Evolutionary conservation across 345 rosid species (phyloP).

Genomic region (Eucalyptus curtisii): DNA sequence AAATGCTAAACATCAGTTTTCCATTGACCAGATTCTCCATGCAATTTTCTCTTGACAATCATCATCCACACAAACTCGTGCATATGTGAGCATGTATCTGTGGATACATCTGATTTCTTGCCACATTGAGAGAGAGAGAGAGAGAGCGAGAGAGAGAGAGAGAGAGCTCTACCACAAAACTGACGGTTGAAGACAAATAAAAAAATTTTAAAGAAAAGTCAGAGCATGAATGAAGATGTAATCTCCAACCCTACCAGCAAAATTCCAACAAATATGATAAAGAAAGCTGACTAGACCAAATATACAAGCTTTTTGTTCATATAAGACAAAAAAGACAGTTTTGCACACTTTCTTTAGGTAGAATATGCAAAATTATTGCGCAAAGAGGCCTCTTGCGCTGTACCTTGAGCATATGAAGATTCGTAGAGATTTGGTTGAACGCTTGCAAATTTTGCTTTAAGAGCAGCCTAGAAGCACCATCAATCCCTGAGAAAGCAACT

Average conservation of each 20-base stretch:
- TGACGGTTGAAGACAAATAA: neutral
- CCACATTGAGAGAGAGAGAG: neutral
- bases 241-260: neutral
- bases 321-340: neutral
- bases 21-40: neutral
- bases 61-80: neutral
- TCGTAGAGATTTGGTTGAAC: slow-evolving; percentile 57
- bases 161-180: neutral
- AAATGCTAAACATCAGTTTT: neutral
- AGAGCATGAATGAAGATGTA: neutral
- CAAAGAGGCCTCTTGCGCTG: neutral
- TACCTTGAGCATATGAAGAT: slow-evolving; percentile 62
- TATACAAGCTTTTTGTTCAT: neutral
- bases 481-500: slow-evolving; percentile 38
- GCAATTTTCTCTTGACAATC: neutral
- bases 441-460: slow-evolving; percentile 69
- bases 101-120: neutral
- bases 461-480: slow-evolving; percentile 42
- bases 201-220: neutral
- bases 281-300: neutral
- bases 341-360: neutral
- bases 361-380: neutral
- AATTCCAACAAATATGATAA: neutral
- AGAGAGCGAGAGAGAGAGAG: neutral
- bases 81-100: neutral